phyloP scores from a whole-genome alignment of 1,284 basidiomycete species.

The Malassezia arunalokei region DNA sequence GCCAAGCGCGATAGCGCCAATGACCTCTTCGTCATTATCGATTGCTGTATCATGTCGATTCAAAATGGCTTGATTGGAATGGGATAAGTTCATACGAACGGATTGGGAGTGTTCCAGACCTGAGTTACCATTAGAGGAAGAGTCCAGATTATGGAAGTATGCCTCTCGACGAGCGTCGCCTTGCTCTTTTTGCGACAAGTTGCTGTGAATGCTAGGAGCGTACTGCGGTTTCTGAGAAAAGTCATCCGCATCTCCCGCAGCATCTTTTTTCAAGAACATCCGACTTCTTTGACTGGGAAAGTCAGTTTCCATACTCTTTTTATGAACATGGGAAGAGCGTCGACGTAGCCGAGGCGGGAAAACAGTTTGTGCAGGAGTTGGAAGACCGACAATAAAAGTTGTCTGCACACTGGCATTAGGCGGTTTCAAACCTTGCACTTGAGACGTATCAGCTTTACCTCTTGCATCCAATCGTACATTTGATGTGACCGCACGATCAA shows the following conservation, averaged over 20 bases:
- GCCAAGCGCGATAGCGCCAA: constrained; percentile 12
- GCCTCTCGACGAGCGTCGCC: constrained; percentile 9
- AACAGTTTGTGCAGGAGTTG: not conserved
- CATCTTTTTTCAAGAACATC: not conserved
- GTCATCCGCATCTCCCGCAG: not conserved
- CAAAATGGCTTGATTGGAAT: not conserved
- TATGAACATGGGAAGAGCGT: not conserved
- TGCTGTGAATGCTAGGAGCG: not conserved
- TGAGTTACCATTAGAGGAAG: not conserved
- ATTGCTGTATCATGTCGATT: not conserved
- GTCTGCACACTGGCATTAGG: not conserved
- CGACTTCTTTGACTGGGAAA: not conserved
- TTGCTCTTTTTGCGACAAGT: not conserved
- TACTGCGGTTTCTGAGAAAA: not conserved
- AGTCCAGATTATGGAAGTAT: not conserved
- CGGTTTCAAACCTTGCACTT: not conserved
- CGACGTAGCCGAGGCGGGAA: constrained; percentile 7
- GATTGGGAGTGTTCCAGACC: not conserved
- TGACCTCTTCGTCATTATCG: not conserved
- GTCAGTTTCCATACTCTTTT: not conserved
- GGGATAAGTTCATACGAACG: not conserved
- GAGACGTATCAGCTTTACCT: no score
- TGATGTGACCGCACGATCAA: constrained; percentile 1
- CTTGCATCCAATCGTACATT: not conserved
- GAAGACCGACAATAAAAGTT: constrained; percentile 4